A percentile compares a stretch with the other conserved stretches of the same genome.
Evolutionary conservation across 495 filamentous ascomycete genomes (phyloP).

Genomic region (Talaromyces proteolyticus): DNA sequence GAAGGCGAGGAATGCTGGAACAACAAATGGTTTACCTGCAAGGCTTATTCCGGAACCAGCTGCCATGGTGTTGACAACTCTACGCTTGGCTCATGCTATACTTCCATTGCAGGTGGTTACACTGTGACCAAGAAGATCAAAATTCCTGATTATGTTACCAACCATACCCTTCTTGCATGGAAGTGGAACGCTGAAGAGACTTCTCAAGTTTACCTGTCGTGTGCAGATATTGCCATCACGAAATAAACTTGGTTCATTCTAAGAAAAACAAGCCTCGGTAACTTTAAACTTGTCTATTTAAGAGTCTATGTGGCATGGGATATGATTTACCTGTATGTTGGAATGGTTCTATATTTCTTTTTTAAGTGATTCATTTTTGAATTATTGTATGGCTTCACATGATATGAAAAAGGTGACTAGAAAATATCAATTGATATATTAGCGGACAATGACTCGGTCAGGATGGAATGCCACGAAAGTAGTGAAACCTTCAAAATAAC

Average conservation of each 20-base stretch:
- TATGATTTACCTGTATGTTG: too few relatives aligned
- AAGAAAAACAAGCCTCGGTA: too few relatives aligned
- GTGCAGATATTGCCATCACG: constrained; percentile 47
- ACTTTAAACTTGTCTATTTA: too few relatives aligned
- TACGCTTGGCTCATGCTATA: constrained; percentile 38
- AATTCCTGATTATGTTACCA: constrained; percentile 36
- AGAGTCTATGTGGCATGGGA: too few relatives aligned
- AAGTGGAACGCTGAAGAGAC: constrained; percentile 56
- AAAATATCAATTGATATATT: too few relatives aligned
- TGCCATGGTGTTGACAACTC: constrained; percentile 48
- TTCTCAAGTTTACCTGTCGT: constrained; percentile 47
- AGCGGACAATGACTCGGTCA: too few relatives aligned
- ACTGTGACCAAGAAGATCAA: constrained; percentile 49
- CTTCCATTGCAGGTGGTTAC: constrained; percentile 47
- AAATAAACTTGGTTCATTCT: neutral
- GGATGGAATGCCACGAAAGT: too few relatives aligned
- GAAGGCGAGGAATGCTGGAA: constrained; percentile 39
- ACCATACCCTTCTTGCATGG: constrained; percentile 47
- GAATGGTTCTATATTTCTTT: too few relatives aligned
- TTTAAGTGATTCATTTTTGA: too few relatives aligned
- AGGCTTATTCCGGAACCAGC: constrained; percentile 29
- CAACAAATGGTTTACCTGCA: constrained; percentile 56
- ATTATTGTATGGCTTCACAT: too few relatives aligned
- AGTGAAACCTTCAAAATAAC: too few relatives aligned
- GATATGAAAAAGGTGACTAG: too few relatives aligned